A percentile compares a stretch with the other conserved stretches of the same genome.
Conservation (phyloP, 768 basidiomycete species). For the Boletus bicolor region DNA sequence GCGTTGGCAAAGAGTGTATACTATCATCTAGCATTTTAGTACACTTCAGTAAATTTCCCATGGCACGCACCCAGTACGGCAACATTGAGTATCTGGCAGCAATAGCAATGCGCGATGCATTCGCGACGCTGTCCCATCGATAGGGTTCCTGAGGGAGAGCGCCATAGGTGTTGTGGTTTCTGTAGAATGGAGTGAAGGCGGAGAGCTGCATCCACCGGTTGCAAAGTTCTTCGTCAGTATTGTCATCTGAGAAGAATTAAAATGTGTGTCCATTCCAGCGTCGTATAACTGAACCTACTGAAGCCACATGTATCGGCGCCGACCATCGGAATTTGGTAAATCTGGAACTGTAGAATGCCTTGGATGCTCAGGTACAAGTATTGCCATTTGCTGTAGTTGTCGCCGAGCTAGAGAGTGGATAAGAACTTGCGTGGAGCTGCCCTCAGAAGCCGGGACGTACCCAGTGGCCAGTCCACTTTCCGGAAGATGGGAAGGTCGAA, state of each 20-base stretch:
- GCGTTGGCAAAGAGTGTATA: conserved; percentile 73
- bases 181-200: conserved; percentile 78
- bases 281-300: conserved; percentile 14
- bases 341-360: conserved; percentile 77
- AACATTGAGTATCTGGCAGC: conserved; percentile 66
- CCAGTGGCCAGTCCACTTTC: conserved; percentile 74
- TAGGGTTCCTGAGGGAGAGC: conserved; percentile 79
- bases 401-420: conserved; percentile 52
- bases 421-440: background rate
- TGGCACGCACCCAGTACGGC: conserved; percentile 68
- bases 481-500: conserved; percentile 65
- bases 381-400: conserved; percentile 73
- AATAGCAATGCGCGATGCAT: conserved; percentile 70
- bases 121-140: conserved; percentile 76
- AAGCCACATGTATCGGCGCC: conserved; percentile 63
- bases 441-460: conserved; percentile 26
- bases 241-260: conserved; percentile 35
- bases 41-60: background rate
- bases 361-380: conserved; percentile 70
- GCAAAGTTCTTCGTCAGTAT: conserved; percentile 79
- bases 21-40: conserved; percentile 34
- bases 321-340: conserved; percentile 82
- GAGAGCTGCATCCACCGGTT: conserved; percentile 86
- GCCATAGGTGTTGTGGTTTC: conserved; percentile 69
- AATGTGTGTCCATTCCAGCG: background rate